A percentile compares a stretch with the other conserved stretches of the same genome.
Evolutionary conservation across 305 asterid species (phyloP).

Genomic region (Fraxinus baroniana): DNA sequence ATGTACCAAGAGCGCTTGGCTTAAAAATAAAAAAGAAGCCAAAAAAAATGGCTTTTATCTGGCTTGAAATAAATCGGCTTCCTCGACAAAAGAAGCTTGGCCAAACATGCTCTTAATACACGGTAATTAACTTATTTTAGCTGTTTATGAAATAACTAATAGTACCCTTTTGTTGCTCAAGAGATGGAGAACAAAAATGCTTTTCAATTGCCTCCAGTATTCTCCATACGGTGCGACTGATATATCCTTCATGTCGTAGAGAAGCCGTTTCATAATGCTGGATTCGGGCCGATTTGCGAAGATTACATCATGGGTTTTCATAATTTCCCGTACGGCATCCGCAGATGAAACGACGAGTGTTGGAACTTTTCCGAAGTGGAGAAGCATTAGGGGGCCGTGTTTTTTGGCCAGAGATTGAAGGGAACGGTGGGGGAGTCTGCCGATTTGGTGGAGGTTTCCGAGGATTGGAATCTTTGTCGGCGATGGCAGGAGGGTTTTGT

Average conservation of each 20-base stretch:
- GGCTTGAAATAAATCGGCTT: too few relatives aligned
- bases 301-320: constrained; percentile 46
- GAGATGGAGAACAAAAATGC: constrained; percentile 5
- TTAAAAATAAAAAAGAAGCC: too few relatives aligned
- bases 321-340: constrained; percentile 38
- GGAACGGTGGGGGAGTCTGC: constrained; percentile 46
- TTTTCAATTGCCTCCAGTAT: constrained; percentile 10
- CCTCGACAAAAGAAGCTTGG: too few relatives aligned
- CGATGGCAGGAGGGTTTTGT: constrained; percentile 35
- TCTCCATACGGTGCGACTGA: constrained; percentile 4
- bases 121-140: too few relatives aligned
- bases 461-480: constrained; percentile 55
- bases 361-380: constrained; percentile 52
- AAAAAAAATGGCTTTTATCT: too few relatives aligned
- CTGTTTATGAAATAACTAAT: too few relatives aligned
- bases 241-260: background rate
- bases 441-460: constrained; percentile 59
- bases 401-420: constrained; percentile 37
- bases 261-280: too few relatives aligned
- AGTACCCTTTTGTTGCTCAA: constrained; percentile 7
- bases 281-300: constrained; percentile 42
- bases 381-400: constrained; percentile 43
- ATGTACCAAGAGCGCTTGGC: too few relatives aligned
- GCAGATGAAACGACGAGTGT: constrained; percentile 48
- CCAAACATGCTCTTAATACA: too few relatives aligned